Evolutionary conservation across 164 flowering plant species (phyloP), one percentile per base, ranked within the genome.

Genomic region (Kingdonia uniflora): DNA sequence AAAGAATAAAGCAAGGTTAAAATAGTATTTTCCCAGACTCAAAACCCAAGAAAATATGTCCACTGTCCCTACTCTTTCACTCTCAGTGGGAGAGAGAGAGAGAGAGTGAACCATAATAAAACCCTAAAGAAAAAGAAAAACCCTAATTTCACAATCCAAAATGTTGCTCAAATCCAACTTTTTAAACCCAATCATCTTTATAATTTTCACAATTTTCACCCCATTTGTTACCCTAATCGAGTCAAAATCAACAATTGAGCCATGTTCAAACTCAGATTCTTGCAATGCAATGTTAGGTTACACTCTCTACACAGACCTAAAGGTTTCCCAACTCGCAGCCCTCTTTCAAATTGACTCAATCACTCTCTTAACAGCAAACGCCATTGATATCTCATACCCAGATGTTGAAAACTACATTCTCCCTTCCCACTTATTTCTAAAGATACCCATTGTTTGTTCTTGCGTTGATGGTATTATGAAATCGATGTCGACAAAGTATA

Each of bases 351-450:
- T 86, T 46, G 97, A 92, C 66, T 85, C 97, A 29, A 63, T 86
- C 29, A 33, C 87, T 11, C 78, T 92, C 50, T 79, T 92, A 57
- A 68, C 83, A 7, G 82, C 97, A 35, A 92, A 92, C 60, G 70
- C 92, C 73, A 74, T 86, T 47, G 95, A 88, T 74, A 69, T 84
- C 49, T 80, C 90, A 2, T 75, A 67, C 82, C 81, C 98, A 0
- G 98, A 86, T 61, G 85, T 86, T 60, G 94, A 88, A 53, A 80
- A 86, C 76, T 91, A 81, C 72, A 92, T 92, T 54, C 81, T 92
- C 19, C 97, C 97, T 0, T 53, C 85, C 7, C 65, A 66, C 6
- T 80, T 86, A 67, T 86, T 82, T 76, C 66, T 92, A 54, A 82
- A 80, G 37, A 53, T 92, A 58, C 99, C 99, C 40, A 60, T 92